Base-by-base conservation (phyloP, 1,284 basidiomycete genomes). In the Gomphus sp. region DNA sequence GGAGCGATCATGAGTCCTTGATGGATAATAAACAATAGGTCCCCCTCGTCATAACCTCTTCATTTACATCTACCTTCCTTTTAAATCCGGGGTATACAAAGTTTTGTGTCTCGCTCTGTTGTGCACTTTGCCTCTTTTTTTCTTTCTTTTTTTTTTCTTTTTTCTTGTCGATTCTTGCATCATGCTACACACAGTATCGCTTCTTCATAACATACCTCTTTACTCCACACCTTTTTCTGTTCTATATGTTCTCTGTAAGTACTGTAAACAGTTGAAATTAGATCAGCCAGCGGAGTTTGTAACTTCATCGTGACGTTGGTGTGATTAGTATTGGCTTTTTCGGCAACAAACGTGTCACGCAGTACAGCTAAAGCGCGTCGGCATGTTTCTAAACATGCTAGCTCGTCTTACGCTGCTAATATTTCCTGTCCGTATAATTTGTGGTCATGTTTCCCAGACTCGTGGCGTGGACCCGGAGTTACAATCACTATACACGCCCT, bases 1-100 rank as follows among this genome's bases (percentile, higher is more conserved):
- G n/a, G 58, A 31, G 45, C n/a, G 11, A 33, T 34, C 12, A 59
- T 48, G 52, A 59, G 41, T 59, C 58, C 56, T 41, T 58, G 50
- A 58, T 36, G 52, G 52, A 37, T 45, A 22, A 10, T 18, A 14
- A 45, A 55, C 2, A 33, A 44, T 36, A 18, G 1, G 12, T 36
- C n/a, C 25, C 25, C 36, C 36, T 22, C 22, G 22, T 22, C n/a
- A 12, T 41, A 10, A 11, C 22, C 50, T 22, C 33, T 58, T 22
- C 39, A n/a, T 45, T 11, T 45, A 22, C 44, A 45, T 45, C 22
- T 45, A n/a, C 44, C 44, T 1, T 22, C 44, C 8, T 56, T 48
- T 47, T 55, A 37, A 16, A 8, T 41, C 52, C 44, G 10, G 44
- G 34, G 25, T 57, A 25, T 25, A n/a, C 16, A 18, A 22, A 44